Evolutionary conservation across 2,329 filamentous ascomycete species (phyloP).

Genomic region (Venturia effusa): DNA sequence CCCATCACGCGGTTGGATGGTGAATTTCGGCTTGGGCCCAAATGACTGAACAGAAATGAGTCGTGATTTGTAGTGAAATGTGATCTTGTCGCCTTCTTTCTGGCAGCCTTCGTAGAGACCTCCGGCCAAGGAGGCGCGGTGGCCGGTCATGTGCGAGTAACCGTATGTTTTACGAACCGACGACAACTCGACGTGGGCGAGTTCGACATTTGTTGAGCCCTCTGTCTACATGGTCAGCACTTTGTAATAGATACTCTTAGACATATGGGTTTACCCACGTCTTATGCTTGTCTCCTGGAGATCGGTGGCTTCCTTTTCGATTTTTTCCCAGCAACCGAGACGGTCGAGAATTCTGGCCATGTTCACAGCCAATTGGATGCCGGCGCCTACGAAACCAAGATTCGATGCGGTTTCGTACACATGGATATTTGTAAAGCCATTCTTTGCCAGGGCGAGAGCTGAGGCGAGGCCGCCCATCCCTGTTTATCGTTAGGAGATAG

Average conservation of each 20-base stretch:
- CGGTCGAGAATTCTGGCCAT: conserved; percentile 66
- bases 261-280: conserved; percentile 29
- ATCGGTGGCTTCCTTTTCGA: conserved; percentile 60
- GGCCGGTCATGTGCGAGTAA: conserved; percentile 71
- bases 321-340: conserved; percentile 61
- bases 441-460: conserved; percentile 63
- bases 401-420: conserved; percentile 64
- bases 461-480: conserved; percentile 70
- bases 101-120: conserved; percentile 62
- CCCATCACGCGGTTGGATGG: conserved; percentile 43
- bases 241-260: neutral
- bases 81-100: conserved; percentile 46
- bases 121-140: conserved; percentile 60
- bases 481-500: conserved; percentile 19
- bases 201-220: conserved; percentile 56
- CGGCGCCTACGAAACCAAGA: conserved; percentile 73
- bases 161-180: conserved; percentile 59
- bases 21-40: conserved; percentile 48
- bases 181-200: conserved; percentile 58
- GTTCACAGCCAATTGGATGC: conserved; percentile 76
- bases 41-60: conserved; percentile 49
- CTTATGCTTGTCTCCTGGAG: conserved; percentile 63
- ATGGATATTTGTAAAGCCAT: conserved; percentile 62
- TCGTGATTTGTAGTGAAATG: conserved; percentile 54
- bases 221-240: conserved; percentile 30